Percentiles rank a stretch among this genome's conserved stretches.
phyloP scores from a whole-genome alignment of 2,329 filamentous ascomycete species.

The Epichloe amarillans region DNA sequence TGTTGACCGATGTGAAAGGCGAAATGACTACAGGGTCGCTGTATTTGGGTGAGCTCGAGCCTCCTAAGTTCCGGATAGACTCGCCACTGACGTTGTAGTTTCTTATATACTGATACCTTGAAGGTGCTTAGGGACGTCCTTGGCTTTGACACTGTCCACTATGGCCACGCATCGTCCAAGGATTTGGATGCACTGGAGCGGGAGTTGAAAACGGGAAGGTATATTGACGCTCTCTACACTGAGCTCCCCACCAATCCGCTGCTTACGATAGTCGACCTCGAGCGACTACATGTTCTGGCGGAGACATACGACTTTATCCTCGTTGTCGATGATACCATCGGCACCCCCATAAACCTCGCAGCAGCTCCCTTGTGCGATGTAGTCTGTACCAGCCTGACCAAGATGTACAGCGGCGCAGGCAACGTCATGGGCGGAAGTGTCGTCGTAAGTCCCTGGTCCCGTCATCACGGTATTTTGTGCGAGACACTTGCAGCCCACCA shows the following conservation, averaged over 20 bases:
- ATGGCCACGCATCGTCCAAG: neutral
- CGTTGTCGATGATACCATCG: conserved; percentile 27
- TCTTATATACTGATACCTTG: neutral
- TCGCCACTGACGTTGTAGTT: neutral
- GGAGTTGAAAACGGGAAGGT: neutral
- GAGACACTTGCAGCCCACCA: no score
- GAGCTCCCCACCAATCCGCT: conserved; percentile 9
- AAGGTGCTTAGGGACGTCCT: neutral
- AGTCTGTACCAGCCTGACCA: conserved; percentile 33
- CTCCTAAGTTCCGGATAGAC: neutral
- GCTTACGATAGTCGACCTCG: conserved; percentile 10
- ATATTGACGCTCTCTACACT: neutral
- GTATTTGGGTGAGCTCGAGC: neutral
- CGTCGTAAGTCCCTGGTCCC: neutral
- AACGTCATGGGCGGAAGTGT: conserved; percentile 31
- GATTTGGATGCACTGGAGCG: neutral
- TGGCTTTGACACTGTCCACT: neutral
- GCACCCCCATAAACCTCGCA: conserved; percentile 28
- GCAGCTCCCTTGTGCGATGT: conserved; percentile 29
- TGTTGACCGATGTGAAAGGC: neutral
- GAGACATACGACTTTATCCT: conserved; percentile 24
- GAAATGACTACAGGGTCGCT: neutral
- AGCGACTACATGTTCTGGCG: conserved; percentile 9
- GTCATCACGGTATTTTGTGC: neutral
- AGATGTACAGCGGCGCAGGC: conserved; percentile 36